Conservation (phyloP, 306 rosid species). For the Prinsepia uniflora region DNA sequence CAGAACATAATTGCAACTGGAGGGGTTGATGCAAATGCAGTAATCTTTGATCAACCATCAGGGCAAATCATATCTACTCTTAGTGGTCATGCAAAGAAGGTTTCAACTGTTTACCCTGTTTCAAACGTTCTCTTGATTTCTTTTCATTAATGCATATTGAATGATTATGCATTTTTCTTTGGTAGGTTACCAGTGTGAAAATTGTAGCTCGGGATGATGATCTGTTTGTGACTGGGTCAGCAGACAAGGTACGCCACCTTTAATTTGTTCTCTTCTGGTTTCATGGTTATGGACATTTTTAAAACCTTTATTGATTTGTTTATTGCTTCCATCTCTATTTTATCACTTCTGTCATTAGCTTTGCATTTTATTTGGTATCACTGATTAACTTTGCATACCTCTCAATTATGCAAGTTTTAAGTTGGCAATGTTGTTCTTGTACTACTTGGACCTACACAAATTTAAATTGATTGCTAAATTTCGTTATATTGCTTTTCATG, state of each 20-base stretch:
- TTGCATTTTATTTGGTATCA: background rate
- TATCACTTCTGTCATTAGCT: background rate
- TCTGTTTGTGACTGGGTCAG: constrained; percentile 70
- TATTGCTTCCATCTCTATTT: background rate
- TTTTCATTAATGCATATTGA: constrained; percentile 11
- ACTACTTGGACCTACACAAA: background rate
- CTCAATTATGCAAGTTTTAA: background rate
- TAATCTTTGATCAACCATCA: constrained; percentile 77
- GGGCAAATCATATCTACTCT: constrained; percentile 93
- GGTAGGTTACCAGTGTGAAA: constrained; percentile 82
- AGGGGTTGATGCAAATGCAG: constrained; percentile 89
- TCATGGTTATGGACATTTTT: background rate
- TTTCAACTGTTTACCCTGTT: constrained; percentile 26
- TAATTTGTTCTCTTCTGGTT: constrained; percentile 6
- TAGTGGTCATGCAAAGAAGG: constrained; percentile 95
- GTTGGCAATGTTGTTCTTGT: background rate
- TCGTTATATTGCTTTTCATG: background rate
- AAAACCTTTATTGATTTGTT: background rate
- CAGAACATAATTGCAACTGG: constrained; percentile 95
- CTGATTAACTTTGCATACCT: background rate
- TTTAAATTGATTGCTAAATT: background rate
- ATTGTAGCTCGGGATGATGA: constrained; percentile 79
- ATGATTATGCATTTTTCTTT: constrained; percentile 26
- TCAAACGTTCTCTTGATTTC: background rate
- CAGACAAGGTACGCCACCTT: constrained; percentile 64